These are phyloP conservation scores for Musa itinerans DNA, from an alignment of 176 grass and related monocot genomes.

Conservation along the genomic window DNA sequence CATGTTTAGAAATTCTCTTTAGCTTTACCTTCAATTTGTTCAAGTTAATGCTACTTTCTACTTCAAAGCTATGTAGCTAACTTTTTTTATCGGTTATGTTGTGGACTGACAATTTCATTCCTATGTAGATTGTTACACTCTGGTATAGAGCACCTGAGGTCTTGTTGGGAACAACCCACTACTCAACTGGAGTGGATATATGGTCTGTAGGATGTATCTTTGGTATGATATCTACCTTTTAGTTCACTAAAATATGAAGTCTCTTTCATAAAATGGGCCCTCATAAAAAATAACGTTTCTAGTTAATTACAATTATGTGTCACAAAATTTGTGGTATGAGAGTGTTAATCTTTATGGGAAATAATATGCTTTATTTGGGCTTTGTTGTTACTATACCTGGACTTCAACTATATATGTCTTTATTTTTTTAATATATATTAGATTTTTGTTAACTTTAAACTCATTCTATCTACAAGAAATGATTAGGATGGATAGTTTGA, in stretches of 20 bases:
- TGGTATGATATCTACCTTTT: constrained; percentile 36
- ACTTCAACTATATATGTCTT: too few species aligned
- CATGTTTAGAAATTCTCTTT: not conserved
- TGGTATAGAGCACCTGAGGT: constrained; percentile 98
- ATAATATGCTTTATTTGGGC: too few species aligned
- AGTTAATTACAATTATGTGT: too few species aligned
- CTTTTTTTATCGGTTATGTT: not conserved
- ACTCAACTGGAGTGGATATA: constrained; percentile 89
- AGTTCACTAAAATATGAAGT: not conserved
- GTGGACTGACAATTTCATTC: not conserved
- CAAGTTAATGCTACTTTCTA: not conserved
- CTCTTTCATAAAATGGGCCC: not conserved
- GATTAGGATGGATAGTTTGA: too few species aligned
- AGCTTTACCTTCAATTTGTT: not conserved
- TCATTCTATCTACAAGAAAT: too few species aligned
- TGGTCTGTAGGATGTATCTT: constrained; percentile 95
- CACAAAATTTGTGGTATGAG: too few species aligned
- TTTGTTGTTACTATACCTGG: too few species aligned
- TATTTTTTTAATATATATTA: too few species aligned
- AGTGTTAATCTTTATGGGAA: too few species aligned
- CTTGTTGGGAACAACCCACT: constrained; percentile 71
- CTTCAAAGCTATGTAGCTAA: not conserved
- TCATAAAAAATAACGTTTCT: too few species aligned
- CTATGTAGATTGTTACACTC: constrained; percentile 68
- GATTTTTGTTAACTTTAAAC: too few species aligned